Base-by-base conservation (phyloP, 768 basidiomycete species). In the Suillus spraguei region DNA sequence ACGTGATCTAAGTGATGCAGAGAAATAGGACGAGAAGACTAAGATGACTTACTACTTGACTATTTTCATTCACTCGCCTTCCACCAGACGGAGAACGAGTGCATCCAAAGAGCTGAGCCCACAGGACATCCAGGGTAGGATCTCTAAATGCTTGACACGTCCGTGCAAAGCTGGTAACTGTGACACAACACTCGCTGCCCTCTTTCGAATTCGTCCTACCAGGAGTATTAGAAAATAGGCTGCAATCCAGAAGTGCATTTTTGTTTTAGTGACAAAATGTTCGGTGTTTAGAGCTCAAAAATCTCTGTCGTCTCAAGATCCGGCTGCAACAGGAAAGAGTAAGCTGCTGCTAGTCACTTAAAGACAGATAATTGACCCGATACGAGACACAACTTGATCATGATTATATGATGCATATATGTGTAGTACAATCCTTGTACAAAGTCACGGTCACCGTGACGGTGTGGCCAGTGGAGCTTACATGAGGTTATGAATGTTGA, bases 201-300 rank as follows among this genome's bases (percentile, higher is more conserved):
- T 49, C 47, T 4, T 24, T 7, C 14, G 24, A 28, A 28, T 8
- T 6, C 24, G 62, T n/a, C n/a, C n/a, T n/a, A 33, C 49, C 41
- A 28, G 61, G 60, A 13, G 39, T 60, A 71, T 1, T 65, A 66
- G 47, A 74, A 67, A 20, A 74, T 68, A 35, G 72, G 63, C 9
- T 35, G 55, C 6, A 74, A 73, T 28, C 47, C 47, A 49, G 47
- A 44, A 44, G 44, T 44, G 44, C 44, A 44, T 44, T 0, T 2
- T 17, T 42, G 17, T 20, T 14, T 2, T 41, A 41, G 41, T 44
- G 10, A n/a, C 20, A 44, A 11, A n/a, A n/a, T n/a, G 44, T 5
- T n/a, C 44, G 20, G 44, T 44, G n/a, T 0, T 11, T n/a, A 44
- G 44, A n/a, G 10, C 20, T 44, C 4, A n/a, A 44, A 44, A n/a